Conservation (phyloP, 805 yeast genomes). For the Nakazawaea wickerhamii region DNA sequence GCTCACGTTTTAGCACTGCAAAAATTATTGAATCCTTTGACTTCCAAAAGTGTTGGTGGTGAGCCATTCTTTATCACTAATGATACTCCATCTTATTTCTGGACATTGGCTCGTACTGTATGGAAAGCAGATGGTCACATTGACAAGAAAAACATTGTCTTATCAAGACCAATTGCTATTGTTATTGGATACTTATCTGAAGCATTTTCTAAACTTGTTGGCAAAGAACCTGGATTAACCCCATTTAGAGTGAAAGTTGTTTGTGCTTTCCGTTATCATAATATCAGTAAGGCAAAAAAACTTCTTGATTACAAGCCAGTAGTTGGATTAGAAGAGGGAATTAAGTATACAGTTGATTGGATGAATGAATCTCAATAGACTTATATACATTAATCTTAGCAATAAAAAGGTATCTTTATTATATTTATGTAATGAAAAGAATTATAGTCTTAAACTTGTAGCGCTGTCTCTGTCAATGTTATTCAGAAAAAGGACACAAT, state of each 20-base stretch:
- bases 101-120: constrained; percentile 94
- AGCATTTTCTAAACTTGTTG: constrained; percentile 58
- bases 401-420: neutral
- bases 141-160: constrained; percentile 60
- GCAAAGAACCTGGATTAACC: constrained; percentile 90
- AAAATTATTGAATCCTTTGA: constrained; percentile 47
- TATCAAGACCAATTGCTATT: constrained; percentile 73
- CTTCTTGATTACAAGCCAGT: constrained; percentile 75
- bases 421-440: neutral
- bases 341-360: constrained; percentile 76
- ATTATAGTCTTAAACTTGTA: too few relatives aligned
- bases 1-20: constrained; percentile 92
- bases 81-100: constrained; percentile 91
- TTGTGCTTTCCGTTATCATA: constrained; percentile 91
- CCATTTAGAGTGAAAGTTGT: constrained; percentile 92
- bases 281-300: constrained; percentile 79
- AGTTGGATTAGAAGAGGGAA: constrained; percentile 76
- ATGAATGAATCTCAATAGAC: constrained; percentile 56
- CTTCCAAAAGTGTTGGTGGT: constrained; percentile 58
- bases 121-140: constrained; percentile 96
- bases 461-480: neutral
- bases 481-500: neutral
- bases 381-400: neutral
- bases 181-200: constrained; percentile 78
- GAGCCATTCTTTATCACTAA: constrained; percentile 88